A percentile compares a stretch with the other conserved stretches of the same genome.
phyloP scores from a whole-genome alignment of 768 basidiomycete species.

The Lyophyllum semitale region DNA sequence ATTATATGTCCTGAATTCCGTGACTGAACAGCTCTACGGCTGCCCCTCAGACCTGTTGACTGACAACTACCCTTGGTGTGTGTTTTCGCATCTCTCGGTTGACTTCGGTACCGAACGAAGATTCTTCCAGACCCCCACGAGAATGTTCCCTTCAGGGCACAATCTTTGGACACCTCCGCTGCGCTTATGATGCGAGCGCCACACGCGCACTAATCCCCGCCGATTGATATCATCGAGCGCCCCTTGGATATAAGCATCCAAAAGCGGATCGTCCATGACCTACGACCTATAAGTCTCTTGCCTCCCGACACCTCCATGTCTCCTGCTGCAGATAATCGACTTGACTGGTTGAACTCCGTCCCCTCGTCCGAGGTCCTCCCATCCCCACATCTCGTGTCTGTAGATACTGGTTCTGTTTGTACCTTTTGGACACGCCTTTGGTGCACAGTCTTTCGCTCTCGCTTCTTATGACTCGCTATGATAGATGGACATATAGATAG shows the following conservation, averaged over 20 bases:
- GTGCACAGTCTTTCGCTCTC: neutral
- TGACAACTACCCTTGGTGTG: conserved; percentile 10
- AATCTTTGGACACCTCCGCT: conserved; percentile 12
- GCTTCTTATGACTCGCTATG: neutral
- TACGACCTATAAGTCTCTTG: neutral
- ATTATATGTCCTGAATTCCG: conserved; percentile 56
- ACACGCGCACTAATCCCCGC: conserved; percentile 1
- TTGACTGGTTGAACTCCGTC: neutral
- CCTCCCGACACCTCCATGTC: conserved; percentile 3
- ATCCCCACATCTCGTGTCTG: neutral
- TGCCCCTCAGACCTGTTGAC: neutral
- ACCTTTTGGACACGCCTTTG: neutral
- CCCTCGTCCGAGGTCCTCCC: conserved; percentile 1
- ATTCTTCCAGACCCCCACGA: conserved; percentile 3
- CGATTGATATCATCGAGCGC: neutral
- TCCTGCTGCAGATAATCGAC: neutral
- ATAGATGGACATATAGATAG: conserved; percentile 2
- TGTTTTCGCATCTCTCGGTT: neutral
- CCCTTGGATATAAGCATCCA: neutral
- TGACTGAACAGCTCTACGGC: conserved; percentile 24
- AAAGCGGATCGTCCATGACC: neutral
- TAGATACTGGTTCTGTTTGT: conserved; percentile 3
- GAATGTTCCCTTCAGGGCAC: conserved; percentile 6
- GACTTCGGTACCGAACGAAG: conserved; percentile 5
- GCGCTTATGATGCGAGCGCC: conserved; percentile 10